A percentile compares a stretch with the other conserved stretches of the same genome.
phyloP scores from a whole-genome alignment of 2,329 filamentous ascomycete species.

The Penicillium sp. region DNA sequence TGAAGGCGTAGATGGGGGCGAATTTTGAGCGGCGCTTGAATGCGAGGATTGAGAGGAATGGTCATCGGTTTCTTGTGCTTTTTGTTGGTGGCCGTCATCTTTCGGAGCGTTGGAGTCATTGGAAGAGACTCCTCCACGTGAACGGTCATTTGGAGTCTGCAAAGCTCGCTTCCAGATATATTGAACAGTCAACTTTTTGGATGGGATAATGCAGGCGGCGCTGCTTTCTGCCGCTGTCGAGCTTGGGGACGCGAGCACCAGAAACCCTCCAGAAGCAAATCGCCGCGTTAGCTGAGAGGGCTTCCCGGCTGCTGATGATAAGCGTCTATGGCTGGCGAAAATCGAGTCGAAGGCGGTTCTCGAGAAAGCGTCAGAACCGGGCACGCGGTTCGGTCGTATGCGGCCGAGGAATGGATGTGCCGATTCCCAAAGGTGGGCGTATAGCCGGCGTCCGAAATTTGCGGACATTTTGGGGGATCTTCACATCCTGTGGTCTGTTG shows the following conservation, averaged over 20 bases:
- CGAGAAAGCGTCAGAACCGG: constrained; percentile 21
- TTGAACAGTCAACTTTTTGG: constrained; percentile 38
- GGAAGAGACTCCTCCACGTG: constrained; percentile 18
- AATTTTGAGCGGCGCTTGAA: constrained; percentile 31
- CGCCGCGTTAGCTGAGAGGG: constrained; percentile 52
- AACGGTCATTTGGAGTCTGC: constrained; percentile 34
- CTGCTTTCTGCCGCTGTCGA: constrained; percentile 40
- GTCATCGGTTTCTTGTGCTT: constrained; percentile 14
- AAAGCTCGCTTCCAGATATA: constrained; percentile 38
- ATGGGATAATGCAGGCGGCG: constrained; percentile 36
- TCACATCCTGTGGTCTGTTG: constrained; percentile 47
- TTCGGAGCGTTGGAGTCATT: constrained; percentile 22
- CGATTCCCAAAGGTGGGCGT: constrained; percentile 49
- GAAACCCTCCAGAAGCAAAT: constrained; percentile 59
- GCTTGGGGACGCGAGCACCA: constrained; percentile 52
- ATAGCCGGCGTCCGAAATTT: constrained; percentile 52
- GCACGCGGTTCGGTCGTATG: constrained; percentile 33
- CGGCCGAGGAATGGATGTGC: constrained; percentile 40
- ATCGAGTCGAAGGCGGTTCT: constrained; percentile 23
- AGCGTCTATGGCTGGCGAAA: constrained; percentile 16
- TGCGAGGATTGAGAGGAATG: constrained; percentile 7
- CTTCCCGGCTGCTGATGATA: constrained; percentile 31
- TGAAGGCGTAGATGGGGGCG: constrained; percentile 23
- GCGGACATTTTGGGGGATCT: constrained; percentile 48
- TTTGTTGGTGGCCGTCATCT: constrained; percentile 18